phyloP scores from a whole-genome alignment of 2,329 filamentous ascomycete species.

The Diaporthe australafricana region DNA sequence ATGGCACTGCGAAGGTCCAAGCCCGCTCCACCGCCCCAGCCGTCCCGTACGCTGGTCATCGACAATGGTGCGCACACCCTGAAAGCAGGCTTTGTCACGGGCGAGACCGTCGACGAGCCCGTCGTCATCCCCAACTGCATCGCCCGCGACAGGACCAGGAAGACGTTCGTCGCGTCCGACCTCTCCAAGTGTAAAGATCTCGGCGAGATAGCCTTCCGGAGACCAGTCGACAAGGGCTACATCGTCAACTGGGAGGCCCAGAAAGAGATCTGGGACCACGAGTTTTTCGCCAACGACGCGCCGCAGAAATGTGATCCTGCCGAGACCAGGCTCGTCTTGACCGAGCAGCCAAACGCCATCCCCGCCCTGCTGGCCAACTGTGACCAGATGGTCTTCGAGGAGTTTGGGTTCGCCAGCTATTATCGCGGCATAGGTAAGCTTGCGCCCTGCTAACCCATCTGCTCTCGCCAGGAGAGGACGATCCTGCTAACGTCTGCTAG shows the following conservation, averaged over 20 bases:
- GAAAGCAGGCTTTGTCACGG: slow-evolving; percentile 83
- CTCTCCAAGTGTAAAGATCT: slow-evolving; percentile 86
- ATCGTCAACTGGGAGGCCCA: slow-evolving; percentile 97
- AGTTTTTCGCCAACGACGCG: slow-evolving; percentile 81
- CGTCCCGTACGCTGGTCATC: slow-evolving; percentile 80
- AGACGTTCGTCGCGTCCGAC: slow-evolving; percentile 83
- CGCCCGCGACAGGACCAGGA: slow-evolving; percentile 82
- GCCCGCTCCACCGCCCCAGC: slow-evolving; percentile 61
- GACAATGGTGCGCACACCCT: slow-evolving; percentile 94
- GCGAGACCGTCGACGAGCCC: slow-evolving; percentile 64
- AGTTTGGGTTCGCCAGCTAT: slow-evolving; percentile 92
- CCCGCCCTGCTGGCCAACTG: slow-evolving; percentile 87
- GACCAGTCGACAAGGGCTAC: slow-evolving; percentile 94
- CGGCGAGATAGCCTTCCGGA: slow-evolving; percentile 86
- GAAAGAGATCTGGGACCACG: slow-evolving; percentile 94
- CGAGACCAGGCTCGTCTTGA: slow-evolving; percentile 85
- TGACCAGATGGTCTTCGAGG: slow-evolving; percentile 97
- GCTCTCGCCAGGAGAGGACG: not conserved
- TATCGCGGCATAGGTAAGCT: slow-evolving; percentile 76
- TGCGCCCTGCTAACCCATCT: not conserved
- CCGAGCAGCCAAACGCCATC: slow-evolving; percentile 87
- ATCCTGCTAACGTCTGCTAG: slow-evolving; percentile 53
- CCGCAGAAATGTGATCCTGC: slow-evolving; percentile 77
- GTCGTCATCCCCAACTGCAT: slow-evolving; percentile 88
- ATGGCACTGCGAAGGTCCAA: slow-evolving; percentile 60